Base-by-base conservation (phyloP, 768 basidiomycete species). In the Sistotremastrum niveocremeum region DNA sequence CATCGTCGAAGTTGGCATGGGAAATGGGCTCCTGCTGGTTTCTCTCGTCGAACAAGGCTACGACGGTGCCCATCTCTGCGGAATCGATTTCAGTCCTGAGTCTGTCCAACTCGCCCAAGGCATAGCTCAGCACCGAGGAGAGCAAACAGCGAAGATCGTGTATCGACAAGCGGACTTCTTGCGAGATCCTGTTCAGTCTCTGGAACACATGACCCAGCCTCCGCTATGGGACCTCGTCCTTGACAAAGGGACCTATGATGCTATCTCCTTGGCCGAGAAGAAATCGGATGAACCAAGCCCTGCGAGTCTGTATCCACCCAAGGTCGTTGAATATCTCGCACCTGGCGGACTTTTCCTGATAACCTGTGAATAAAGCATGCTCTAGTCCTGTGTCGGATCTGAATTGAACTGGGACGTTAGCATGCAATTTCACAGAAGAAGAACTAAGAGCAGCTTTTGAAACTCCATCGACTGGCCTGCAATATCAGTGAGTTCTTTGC, bases 231-330 rank as follows among this genome's bases (percentile, higher is more conserved):
- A 87, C 56, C 62, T 88, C 5, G 56, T 89, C 10, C 56, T 89
- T 46, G 87, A 90, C 62, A 90, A 90, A 59, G 87, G 87, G n/a
- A 90, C 87, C 0, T 86, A 77, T 55, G 87, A 90, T 55, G 85
- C 87, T 4, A 87, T 89, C 42, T 81, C 84, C 0, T 62, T 90
- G 36, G 79, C 73, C 42, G 68, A 70, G 46, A 78, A 75, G 55
- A 76, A 79, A 37, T 67, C 62, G 4, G 53, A 59, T 35, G 83
- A 79, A 20, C 58, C 53, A 37, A 65, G 71, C 1, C 79, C 80
- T 2, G 72, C 72, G 0, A 61, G 66, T n/a, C 58, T 55, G 11
- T 89, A 90, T 58, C 83, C 81, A 3, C 54, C 51, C 39, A 73
- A 77, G 8, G 71, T 82, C 20, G 62, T 65, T 8, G 60, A 60